Evolutionary conservation across 306 rosid genomes (phyloP).

Genomic region (Acacia confusa): DNA sequence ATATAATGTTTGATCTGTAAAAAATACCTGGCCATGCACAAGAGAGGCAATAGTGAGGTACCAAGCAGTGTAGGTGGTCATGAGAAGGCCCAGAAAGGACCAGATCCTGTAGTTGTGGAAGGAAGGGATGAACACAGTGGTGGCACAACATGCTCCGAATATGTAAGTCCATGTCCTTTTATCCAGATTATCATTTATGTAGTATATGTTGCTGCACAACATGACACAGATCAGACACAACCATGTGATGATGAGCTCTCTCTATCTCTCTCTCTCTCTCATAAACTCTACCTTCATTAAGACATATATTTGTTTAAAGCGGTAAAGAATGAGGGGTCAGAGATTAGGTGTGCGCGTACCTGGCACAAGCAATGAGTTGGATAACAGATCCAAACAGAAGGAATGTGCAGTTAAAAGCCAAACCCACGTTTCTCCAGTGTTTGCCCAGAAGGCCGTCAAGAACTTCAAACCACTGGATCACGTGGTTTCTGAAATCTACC

Average conservation of each 20-base stretch:
- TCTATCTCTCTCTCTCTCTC: background rate
- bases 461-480: slow-evolving; percentile 99
- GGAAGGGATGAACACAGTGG: slow-evolving; percentile 97
- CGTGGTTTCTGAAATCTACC: slow-evolving; percentile 93
- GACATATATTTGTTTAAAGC: background rate
- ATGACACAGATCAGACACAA: background rate
- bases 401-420: slow-evolving; percentile 97
- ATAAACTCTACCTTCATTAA: background rate
- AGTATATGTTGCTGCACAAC: slow-evolving; percentile 85
- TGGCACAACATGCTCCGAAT: slow-evolving; percentile 99
- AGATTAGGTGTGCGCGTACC: slow-evolving; percentile 41
- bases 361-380: slow-evolving; percentile 98
- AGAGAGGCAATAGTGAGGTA: slow-evolving; percentile 86
- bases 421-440: slow-evolving; percentile 97
- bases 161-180: slow-evolving; percentile 99
- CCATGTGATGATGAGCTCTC: slow-evolving; percentile 34
- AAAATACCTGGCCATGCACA: slow-evolving; percentile 82
- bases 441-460: slow-evolving; percentile 98
- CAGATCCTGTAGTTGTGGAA: slow-evolving; percentile 96
- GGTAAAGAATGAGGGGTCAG: background rate
- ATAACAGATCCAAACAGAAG: slow-evolving; percentile 99
- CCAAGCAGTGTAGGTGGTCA: slow-evolving; percentile 99
- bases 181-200: slow-evolving; percentile 95
- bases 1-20: background rate
- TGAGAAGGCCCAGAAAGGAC: slow-evolving; percentile 92